Base-by-base conservation (phyloP, 2,329 filamentous ascomycete genomes). In the Akanthomyces muscarius region DNA sequence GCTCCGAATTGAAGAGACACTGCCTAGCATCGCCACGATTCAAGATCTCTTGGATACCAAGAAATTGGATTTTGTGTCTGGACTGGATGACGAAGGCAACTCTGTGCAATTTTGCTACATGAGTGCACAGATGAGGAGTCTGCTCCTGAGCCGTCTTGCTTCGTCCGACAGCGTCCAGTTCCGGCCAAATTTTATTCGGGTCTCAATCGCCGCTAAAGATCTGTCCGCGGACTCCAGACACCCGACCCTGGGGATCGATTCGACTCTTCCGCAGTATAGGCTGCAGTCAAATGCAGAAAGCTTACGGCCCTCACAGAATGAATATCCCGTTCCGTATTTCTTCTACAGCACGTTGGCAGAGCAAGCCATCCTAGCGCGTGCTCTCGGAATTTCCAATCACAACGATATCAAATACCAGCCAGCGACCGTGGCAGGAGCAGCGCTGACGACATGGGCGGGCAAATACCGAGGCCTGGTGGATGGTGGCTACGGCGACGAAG, bases 291-390 rank as follows among this genome's bases (percentile, higher is more conserved):
- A 13, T 65, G 62, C 42, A 58, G 65, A 23, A 64, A 65, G 2
- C 55, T 65, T 51, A 57, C 65, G 21, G 61, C 70, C 52, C 66
- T 64, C 23, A 50, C 70, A 45, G 45, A 63, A 65, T 23, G 59
- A 63, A 55, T 66, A 66, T 47, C 71, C 69, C 0, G 74, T 80
- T 0, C 77, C 72, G 71, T 79, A 78, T 64, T 79, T 78, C 67
- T 78, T 79, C 65, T 78, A 79, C 64, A 75, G 76, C 14, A 78
- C 73, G 0, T 69, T 78, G 2, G 72, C 68, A 1, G 69, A 76
- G 11, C 57, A 69, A 0, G 62, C 58, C 0, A 63, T 75, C 5
- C 71, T 79, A 2, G 61, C 59, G 7, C 66, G 70, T 18, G 69
- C 77, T 1, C 67, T 78, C 14, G 67, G 68, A 2, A 63, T 76